phyloP scores from a whole-genome alignment of 192 early-diverging fungal genomes.

The Pilaira anomala region DNA sequence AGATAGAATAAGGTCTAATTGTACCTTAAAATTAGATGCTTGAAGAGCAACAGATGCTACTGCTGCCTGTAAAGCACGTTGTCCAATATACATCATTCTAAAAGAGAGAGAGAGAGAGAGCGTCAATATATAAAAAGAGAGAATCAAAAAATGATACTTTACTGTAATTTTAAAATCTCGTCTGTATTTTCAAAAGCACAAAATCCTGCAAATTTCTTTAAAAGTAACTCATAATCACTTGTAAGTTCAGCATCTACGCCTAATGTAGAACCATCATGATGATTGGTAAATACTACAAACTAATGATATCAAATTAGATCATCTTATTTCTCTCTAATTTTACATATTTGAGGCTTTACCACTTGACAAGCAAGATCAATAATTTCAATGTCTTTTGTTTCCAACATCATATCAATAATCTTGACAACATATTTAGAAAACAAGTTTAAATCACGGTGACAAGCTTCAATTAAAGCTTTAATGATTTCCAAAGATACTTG shows the following conservation, averaged over 20 bases:
- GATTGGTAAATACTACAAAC: conserved; percentile 68
- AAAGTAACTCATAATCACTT: conserved; percentile 54
- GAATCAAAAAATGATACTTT: not conserved
- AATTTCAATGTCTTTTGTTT: conserved; percentile 58
- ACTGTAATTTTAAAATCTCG: conserved; percentile 25
- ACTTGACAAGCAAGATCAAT: conserved; percentile 56
- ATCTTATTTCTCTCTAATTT: too few relatives aligned
- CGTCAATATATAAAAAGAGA: not conserved
- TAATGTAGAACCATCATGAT: conserved; percentile 67
- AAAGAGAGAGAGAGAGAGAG: too few relatives aligned
- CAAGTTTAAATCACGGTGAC: conserved; percentile 73
- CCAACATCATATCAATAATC: conserved; percentile 58
- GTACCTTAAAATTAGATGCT: conserved; percentile 52
- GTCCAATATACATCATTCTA: conserved; percentile 48
- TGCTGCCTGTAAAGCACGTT: conserved; percentile 59
- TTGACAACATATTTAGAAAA: conserved; percentile 79
- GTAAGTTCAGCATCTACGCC: conserved; percentile 65
- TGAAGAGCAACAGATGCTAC: conserved; percentile 61
- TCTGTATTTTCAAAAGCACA: conserved; percentile 28
- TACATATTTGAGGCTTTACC: conserved; percentile 30
- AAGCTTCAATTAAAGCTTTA: conserved; percentile 66
- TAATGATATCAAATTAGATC: too few relatives aligned
- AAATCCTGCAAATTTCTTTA: conserved; percentile 55
- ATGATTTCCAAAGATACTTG: conserved; percentile 74
- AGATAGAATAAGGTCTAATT: conserved; percentile 58